Evolutionary conservation across 2,329 filamentous ascomycete genomes (phyloP), one percentile per base, ranked within the genome.

Genomic region (Fusarium clavum): DNA sequence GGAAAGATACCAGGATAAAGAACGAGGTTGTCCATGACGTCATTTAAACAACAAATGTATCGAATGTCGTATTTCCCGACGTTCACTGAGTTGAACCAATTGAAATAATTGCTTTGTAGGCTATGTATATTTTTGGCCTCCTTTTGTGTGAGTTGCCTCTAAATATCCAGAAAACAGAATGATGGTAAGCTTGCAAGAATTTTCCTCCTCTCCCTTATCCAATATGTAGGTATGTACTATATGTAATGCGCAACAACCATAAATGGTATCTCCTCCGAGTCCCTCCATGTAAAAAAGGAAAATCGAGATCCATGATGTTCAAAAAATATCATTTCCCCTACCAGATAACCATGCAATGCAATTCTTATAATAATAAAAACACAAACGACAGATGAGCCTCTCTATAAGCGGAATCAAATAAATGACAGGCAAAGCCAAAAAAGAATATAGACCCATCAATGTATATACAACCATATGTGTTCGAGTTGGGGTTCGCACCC

Each of bases 401-500:
- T 67, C 62, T 71, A 68, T 67, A 44, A 66, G 30, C 55, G 22
- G 34, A 67, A 66, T 61, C 49, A 59, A 66, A 44, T 38, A 45
- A 64, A 66, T 61, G 55, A 46, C 61, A 38, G 48, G 38, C 44
- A 45, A 38, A 64, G 43, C 51, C 55, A 49, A 46, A 40, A 48
- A 18, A 55, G 48, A 63, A 62, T 27, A 52, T 41, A 67, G 38
- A 70, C 52, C 45, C 51, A 55, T 59, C 40, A 51, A 59, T 61
- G 47, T 74, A 72, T 74, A 57, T 75, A 69, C 59, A 73, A 65
- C 58, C 63, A 64, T 64, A 48, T 58, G 62, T 69, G 60, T 60
- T 72, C 60, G 27, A 58, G 56, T 63, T 62, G 60, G 67, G 71
- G 72, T 72, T 71, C 32, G 73, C 64, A 75, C 71, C 69, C 69